phyloP scores from a whole-genome alignment of 345 rosid genomes.

The Euphorbia peplus region DNA sequence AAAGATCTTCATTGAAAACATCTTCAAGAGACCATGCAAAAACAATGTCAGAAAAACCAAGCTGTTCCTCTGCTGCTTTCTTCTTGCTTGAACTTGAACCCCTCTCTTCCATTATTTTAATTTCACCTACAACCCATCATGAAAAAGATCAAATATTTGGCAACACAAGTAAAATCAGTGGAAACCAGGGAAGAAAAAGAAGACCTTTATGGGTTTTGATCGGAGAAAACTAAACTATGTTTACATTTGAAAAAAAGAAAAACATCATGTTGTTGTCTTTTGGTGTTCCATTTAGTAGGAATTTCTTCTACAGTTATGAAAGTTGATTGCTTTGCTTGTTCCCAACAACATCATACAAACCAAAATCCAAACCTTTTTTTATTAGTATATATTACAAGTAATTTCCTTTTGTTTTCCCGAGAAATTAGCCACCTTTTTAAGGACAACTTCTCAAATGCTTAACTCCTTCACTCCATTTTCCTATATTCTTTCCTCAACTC shows the following conservation, averaged over 20 bases:
- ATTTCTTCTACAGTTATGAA: neutral
- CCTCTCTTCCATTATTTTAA: neutral
- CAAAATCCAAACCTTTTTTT: neutral
- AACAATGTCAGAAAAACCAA: neutral
- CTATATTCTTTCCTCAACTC: no score
- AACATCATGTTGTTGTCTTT: no score
- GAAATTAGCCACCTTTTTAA: neutral
- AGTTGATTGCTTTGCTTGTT: neutral
- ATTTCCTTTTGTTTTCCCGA: neutral
- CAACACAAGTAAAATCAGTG: no score
- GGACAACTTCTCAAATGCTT: neutral
- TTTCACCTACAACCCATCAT: no score
- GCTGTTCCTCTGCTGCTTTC: neutral
- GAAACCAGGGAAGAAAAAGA: neutral
- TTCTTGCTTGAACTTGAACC: neutral
- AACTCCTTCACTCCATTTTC: no score
- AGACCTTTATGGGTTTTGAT: neutral
- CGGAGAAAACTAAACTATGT: no score
- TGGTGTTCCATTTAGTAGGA: neutral
- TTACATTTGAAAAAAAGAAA: no score
- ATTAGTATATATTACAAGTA: no score
- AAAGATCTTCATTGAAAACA: slow-evolving; percentile 32
- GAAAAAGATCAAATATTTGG: no score
- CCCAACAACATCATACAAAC: neutral
- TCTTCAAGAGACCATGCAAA: slow-evolving; percentile 37